Percentiles rank a stretch among this genome's conserved stretches.
phyloP scores from a whole-genome alignment of 345 rosid genomes.

The Cochlearia excelsa region DNA sequence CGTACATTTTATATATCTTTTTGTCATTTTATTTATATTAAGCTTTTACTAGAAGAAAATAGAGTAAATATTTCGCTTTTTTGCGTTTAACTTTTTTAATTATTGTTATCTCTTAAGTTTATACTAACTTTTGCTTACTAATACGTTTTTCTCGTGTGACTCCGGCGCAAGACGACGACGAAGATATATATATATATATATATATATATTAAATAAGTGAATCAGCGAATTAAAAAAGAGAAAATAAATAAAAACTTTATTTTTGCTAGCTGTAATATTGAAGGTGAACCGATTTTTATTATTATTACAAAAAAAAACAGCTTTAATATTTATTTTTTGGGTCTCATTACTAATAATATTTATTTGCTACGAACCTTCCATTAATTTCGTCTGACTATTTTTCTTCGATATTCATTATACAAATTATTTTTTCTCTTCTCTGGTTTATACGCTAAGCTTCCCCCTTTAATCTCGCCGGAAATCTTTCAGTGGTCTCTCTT shows the following conservation, averaged over 20 bases:
- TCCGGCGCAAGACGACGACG: constrained; percentile 11
- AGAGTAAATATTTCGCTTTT: background rate
- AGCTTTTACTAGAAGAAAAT: too few species aligned
- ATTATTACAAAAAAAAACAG: background rate
- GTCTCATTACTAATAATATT: constrained; percentile 7
- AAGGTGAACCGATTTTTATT: background rate
- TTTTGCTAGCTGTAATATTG: constrained; percentile 1
- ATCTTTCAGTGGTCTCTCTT: constrained; percentile 14
- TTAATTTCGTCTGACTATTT: constrained; percentile 17
- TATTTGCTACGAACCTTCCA: constrained; percentile 16
- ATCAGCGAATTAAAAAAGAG: too few species aligned
- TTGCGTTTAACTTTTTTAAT: background rate
- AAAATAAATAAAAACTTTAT: too few species aligned
- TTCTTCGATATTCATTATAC: constrained; percentile 4
- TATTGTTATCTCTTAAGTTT: too few species aligned
- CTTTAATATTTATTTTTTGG: constrained; percentile 1
- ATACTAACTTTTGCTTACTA: too few species aligned
- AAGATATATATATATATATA: too few species aligned
- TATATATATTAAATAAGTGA: too few species aligned
- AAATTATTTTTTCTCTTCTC: constrained; percentile 8
- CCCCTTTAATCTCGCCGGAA: constrained; percentile 8
- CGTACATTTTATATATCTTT: background rate
- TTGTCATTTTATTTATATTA: background rate
- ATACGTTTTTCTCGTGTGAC: background rate
- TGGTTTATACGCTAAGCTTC: constrained; percentile 19